A percentile compares a stretch with the other conserved stretches of the same genome.
These are phyloP conservation scores for Fusarium sp. DNA, from an alignment of 2,329 filamentous ascomycete species.

Conservation along the genomic window DNA sequence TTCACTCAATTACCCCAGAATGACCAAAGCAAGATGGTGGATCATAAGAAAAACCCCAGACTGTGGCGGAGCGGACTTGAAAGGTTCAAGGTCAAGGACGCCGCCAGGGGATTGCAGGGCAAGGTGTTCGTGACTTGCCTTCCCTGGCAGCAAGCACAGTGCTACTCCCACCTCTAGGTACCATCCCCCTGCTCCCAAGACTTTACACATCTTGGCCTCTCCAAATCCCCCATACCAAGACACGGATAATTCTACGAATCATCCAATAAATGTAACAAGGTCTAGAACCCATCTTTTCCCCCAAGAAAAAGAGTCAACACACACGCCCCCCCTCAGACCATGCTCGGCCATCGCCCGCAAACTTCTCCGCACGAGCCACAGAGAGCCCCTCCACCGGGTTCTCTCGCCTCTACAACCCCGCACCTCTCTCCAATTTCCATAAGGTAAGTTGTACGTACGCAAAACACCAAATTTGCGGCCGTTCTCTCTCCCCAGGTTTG, in stretches of 20 bases:
- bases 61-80: neutral
- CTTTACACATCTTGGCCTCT: neutral
- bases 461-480: conserved; percentile 22
- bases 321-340: neutral
- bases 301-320: neutral
- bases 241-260: neutral
- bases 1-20: neutral
- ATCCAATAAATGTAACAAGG: neutral
- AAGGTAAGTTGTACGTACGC: conserved; percentile 41
- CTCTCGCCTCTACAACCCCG: conserved; percentile 14
- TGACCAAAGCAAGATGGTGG: neutral
- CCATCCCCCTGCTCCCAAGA: neutral
- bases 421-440: conserved; percentile 39
- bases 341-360: conserved; percentile 5
- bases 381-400: conserved; percentile 11
- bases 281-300: neutral
- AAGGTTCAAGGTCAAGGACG: neutral
- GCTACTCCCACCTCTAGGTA: neutral
- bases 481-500: neutral
- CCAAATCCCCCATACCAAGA: neutral
- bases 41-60: neutral
- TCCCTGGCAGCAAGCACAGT: neutral
- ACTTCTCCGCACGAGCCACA: conserved; percentile 24
- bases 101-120: neutral
- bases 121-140: neutral